Percentiles rank a stretch among this genome's conserved stretches.
These are phyloP conservation scores for Hylodesmum podocarpum DNA, from an alignment of 306 rosid genomes.

Conservation along the genomic window DNA sequence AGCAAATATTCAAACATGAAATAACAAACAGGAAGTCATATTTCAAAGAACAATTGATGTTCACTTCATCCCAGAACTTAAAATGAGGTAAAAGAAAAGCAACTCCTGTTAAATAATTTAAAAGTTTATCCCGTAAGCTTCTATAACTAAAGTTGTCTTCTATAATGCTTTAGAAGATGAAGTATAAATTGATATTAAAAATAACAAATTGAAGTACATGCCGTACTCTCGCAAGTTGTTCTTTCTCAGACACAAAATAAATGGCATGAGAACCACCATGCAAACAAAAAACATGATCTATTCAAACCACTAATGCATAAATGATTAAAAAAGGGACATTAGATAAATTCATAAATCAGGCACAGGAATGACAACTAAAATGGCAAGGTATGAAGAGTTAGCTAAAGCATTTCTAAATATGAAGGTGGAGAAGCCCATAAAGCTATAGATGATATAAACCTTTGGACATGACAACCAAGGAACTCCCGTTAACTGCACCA, in stretches of 20 bases:
- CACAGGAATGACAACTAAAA: background rate
- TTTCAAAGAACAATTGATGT: background rate
- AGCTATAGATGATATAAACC: slow-evolving; percentile 39
- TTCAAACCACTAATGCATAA: slow-evolving; percentile 7
- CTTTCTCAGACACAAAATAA: background rate
- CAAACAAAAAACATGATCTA: background rate
- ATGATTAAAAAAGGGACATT: background rate
- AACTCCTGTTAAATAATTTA: slow-evolving; percentile 1
- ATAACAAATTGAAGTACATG: background rate
- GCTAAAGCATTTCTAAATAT: background rate
- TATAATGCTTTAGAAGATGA: background rate
- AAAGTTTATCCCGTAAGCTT: background rate
- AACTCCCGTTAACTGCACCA: slow-evolving; percentile 86
- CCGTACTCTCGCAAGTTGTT: background rate
- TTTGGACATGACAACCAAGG: slow-evolving; percentile 97
- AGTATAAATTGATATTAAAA: background rate
- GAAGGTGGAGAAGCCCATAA: background rate
- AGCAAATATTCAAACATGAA: slow-evolving; percentile 15
- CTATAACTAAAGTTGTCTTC: background rate
- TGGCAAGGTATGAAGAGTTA: background rate
- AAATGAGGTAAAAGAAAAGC: background rate
- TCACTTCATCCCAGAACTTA: background rate
- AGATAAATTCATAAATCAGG: background rate
- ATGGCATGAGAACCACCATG: background rate
- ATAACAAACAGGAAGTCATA: slow-evolving; percentile 11